These are phyloP conservation scores for Chaetoscypha palmicola DNA, from an alignment of 2,329 filamentous ascomycete species.

Conservation along the genomic window DNA sequence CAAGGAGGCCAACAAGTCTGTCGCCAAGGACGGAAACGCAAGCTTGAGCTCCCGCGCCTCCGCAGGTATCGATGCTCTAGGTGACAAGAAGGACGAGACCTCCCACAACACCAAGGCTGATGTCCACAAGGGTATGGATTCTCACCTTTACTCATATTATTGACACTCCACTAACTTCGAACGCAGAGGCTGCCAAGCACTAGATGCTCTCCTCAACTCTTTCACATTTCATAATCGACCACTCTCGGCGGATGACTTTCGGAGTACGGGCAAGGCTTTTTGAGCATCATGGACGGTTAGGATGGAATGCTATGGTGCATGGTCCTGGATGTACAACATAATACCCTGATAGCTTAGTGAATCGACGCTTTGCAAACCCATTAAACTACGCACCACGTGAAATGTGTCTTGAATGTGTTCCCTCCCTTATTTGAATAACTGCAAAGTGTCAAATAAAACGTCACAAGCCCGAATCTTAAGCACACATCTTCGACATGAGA, in stretches of 20 bases:
- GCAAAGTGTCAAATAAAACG: no score
- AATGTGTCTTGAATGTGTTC: neutral
- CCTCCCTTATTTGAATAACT: no score
- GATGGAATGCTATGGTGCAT: neutral
- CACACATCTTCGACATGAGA: no score
- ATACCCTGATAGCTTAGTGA: neutral
- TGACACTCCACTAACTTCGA: conserved; percentile 8
- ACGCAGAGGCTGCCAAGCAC: conserved; percentile 31
- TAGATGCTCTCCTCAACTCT: conserved; percentile 20
- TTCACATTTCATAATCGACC: neutral
- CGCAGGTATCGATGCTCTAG: conserved; percentile 43
- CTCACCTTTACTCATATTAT: neutral
- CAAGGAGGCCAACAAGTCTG: conserved; percentile 53
- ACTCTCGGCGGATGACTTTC: neutral
- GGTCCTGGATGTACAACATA: neutral
- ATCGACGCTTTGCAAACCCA: neutral
- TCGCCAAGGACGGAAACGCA: conserved; percentile 45
- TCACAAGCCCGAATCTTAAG: no score
- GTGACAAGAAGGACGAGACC: conserved; percentile 46
- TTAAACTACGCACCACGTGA: no score
- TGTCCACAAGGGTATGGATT: conserved; percentile 39
- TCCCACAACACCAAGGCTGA: conserved; percentile 43
- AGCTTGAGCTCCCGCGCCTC: conserved; percentile 39
- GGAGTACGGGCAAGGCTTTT: neutral
- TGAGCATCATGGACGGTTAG: neutral